Conservation (phyloP, 352 stramenopile species). For the Phytophthora hybrid region DNA sequence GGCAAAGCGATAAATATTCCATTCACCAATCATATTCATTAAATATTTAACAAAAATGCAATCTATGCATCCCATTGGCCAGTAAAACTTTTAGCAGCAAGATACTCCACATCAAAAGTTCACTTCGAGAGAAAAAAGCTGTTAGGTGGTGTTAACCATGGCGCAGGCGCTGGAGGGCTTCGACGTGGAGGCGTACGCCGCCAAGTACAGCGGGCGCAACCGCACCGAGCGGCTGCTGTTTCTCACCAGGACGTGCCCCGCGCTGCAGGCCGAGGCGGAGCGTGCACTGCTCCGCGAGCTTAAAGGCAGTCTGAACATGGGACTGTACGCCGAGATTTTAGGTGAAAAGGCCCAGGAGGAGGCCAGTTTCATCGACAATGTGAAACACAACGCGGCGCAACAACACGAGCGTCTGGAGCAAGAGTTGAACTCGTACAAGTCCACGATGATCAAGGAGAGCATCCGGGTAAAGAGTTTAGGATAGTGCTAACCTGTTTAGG, state of each 20-base stretch:
- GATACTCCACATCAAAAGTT: constrained; percentile 16
- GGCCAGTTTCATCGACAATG: constrained; percentile 63
- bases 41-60: neutral
- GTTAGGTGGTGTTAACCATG: constrained; percentile 13
- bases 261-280: constrained; percentile 60
- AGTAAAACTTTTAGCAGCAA: neutral
- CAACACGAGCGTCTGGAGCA: constrained; percentile 88
- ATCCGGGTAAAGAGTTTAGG: constrained; percentile 51
- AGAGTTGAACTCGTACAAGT: constrained; percentile 93
- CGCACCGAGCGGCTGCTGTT: constrained; percentile 81
- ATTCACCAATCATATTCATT: constrained; percentile 13
- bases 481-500: neutral
- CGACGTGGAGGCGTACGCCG: constrained; percentile 82
- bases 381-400: constrained; percentile 67
- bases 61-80: neutral
- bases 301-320: constrained; percentile 74
- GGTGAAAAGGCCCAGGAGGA: constrained; percentile 55
- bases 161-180: constrained; percentile 50
- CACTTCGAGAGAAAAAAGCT: constrained; percentile 7
- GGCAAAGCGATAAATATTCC: neutral
- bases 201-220: constrained; percentile 88
- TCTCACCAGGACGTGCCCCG: constrained; percentile 54
- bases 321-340: constrained; percentile 68
- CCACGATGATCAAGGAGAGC: constrained; percentile 93
- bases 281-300: constrained; percentile 68